Evolutionary conservation across 208 protist species (phyloP).

Genomic region (Acanthamoeba culbertsoni): DNA sequence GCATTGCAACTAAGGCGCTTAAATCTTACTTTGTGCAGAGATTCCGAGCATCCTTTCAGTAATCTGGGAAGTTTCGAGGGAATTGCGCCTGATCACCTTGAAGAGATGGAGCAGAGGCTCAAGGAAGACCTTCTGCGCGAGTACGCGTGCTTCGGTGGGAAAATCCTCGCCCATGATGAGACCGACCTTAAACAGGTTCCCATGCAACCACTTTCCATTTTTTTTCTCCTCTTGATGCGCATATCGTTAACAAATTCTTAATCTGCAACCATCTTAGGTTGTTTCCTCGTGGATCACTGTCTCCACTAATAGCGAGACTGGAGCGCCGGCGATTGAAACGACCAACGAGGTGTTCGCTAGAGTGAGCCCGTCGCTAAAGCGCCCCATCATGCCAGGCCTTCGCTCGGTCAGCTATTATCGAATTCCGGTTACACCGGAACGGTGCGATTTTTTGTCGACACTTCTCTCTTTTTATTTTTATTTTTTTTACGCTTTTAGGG

Average conservation of each 20-base stretch:
- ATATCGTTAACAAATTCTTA: background rate
- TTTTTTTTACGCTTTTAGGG: no score
- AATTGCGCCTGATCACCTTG: slow-evolving; percentile 13
- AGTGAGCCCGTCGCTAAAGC: background rate
- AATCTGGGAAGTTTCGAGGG: slow-evolving; percentile 38
- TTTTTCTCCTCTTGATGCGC: background rate
- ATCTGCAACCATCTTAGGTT: background rate
- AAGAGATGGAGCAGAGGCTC: slow-evolving; percentile 63
- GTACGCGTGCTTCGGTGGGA: slow-evolving; percentile 34
- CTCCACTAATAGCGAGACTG: background rate
- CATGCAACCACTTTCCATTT: background rate
- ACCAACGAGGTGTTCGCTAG: slow-evolving; percentile 32
- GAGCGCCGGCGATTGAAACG: slow-evolving; percentile 20
- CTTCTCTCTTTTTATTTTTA: background rate
- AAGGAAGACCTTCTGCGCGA: slow-evolving; percentile 57
- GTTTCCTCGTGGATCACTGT: background rate
- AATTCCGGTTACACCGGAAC: background rate
- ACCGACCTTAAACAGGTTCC: slow-evolving; percentile 40
- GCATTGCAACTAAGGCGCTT: no score
- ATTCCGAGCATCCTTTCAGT: slow-evolving; percentile 44
- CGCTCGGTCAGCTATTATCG: slow-evolving; percentile 8
- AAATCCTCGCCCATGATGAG: slow-evolving; percentile 62
- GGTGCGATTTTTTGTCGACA: background rate
- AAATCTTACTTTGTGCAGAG: no score
- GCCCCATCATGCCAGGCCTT: background rate